Evolutionary conservation across 768 basidiomycete genomes (phyloP), one percentile per base, ranked within the genome.

Genomic region (Lyophyllum decastes): DNA sequence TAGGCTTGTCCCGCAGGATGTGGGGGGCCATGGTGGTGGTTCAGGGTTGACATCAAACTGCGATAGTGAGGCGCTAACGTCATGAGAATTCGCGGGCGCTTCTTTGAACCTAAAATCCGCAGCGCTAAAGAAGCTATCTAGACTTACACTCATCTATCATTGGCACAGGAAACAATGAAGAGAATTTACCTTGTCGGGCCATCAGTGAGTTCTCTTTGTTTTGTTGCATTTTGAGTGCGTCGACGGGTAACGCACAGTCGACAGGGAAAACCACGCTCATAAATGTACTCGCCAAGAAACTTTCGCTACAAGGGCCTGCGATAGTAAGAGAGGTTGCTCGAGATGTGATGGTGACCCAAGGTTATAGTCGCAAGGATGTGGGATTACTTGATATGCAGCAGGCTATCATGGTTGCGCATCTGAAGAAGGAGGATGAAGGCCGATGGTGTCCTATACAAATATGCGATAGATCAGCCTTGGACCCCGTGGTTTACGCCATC

Each of bases 191-290:
- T 86, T 43, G 68, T 85, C 47, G 84, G 83, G 6, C 83, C 83
- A 26, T 80, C 83, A n/a, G 78, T 78, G 55, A 72, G 77, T 61
- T 19, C 22, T 11, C 24, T 34, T 33, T 16, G 1, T 25, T 51
- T 14, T 22, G 4, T 2, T 21, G 17, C 22, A 9, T 24, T 46
- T 40, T 30, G 30, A 10, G 25, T 27, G 56, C 50, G 9, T n/a
- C 26, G 9, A 52, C 51, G 35, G 7, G 27, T 21, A 41, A 65
- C 7, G 57, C 66, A 45, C 69, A 81, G 69, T 87, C 86, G 16
- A 84, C 83, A 12, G 88, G 88, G n/a, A 90, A 89, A 68, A 86
- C 87, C 24, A 88, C 87, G 0, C 76, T 88, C 2, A 87, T 84
- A 66, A 68, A 77, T 34, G 82, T 84, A 1, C 67, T 88, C 0